These are phyloP conservation scores for Penicillium coprophilum DNA, from an alignment of 495 filamentous ascomycete genomes.

Conservation along the genomic window DNA sequence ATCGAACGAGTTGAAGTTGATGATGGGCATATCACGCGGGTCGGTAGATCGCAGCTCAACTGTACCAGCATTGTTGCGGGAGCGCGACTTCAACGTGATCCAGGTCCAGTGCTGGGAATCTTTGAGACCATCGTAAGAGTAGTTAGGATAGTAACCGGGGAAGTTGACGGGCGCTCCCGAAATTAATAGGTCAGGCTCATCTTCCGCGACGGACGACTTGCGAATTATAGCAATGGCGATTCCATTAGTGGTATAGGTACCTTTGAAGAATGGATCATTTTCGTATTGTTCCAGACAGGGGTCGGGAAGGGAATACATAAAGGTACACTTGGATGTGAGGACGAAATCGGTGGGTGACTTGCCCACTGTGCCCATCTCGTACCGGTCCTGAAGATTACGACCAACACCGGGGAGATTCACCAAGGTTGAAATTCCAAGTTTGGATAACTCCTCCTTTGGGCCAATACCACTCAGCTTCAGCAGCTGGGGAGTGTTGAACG, in stretches of 20 bases:
- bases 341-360: conserved; percentile 47
- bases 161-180: conserved; percentile 53
- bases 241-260: conserved; percentile 51
- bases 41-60: conserved; percentile 49
- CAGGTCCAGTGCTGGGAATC: conserved; percentile 42
- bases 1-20: conserved; percentile 57
- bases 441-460: conserved; percentile 46
- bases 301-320: conserved; percentile 40
- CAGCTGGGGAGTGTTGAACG: conserved; percentile 63
- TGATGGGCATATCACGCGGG: conserved; percentile 53
- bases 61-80: conserved; percentile 51
- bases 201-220: conserved; percentile 38
- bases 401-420: conserved; percentile 63
- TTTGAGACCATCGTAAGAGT: conserved; percentile 30
- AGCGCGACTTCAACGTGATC: conserved; percentile 51
- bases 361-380: conserved; percentile 53
- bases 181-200: conserved; percentile 50
- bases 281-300: conserved; percentile 53
- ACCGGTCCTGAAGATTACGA: conserved; percentile 65
- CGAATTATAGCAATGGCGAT: conserved; percentile 46
- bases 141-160: conserved; percentile 37
- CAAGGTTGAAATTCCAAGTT: conserved; percentile 49
- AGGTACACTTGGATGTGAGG: conserved; percentile 49
- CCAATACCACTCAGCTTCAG: conserved; percentile 68
- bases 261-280: conserved; percentile 33